Conservation (phyloP, 2,329 filamentous ascomycete genomes). For the Ophiostoma himal-ulmi region DNA sequence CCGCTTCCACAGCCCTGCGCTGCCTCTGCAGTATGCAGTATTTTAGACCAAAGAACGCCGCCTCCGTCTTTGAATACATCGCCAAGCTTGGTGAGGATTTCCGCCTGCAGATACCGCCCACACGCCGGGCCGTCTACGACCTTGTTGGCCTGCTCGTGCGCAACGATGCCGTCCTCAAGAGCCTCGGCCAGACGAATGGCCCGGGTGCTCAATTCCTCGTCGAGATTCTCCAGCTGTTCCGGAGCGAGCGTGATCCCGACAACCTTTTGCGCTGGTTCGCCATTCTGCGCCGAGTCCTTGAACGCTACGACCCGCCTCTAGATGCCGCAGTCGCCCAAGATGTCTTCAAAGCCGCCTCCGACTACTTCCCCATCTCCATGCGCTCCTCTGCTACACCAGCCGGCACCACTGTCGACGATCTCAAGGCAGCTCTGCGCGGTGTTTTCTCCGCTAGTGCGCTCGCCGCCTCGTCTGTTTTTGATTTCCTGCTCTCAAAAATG, state of each 20-base stretch:
- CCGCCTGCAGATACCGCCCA: conserved; percentile 46
- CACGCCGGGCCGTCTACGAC: conserved; percentile 48
- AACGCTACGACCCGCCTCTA: conserved; percentile 35
- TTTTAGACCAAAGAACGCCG: conserved; percentile 45
- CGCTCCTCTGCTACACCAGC: conserved; percentile 45
- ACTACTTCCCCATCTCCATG: conserved; percentile 56
- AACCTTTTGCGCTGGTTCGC: conserved; percentile 55
- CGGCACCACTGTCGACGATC: conserved; percentile 50
- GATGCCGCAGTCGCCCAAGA: conserved; percentile 44
- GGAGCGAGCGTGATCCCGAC: conserved; percentile 51
- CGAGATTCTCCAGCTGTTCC: conserved; percentile 47
- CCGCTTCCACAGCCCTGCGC: conserved; percentile 48
- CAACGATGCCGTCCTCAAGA: conserved; percentile 29
- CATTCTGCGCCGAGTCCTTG: conserved; percentile 42
- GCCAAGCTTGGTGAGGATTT: conserved; percentile 53
- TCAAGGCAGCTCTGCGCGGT: conserved; percentile 48
- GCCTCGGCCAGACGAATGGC: conserved; percentile 42
- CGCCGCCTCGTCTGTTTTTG: conserved; percentile 43
- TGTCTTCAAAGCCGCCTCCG: conserved; percentile 51
- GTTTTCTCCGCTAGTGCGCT: conserved; percentile 50
- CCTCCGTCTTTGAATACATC: conserved; percentile 46
- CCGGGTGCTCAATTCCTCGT: conserved; percentile 42
- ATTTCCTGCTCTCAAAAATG: conserved; percentile 52
- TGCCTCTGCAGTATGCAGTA: conserved; percentile 45
- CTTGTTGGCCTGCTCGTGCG: conserved; percentile 43